phyloP scores from a whole-genome alignment of 2,329 filamentous ascomycete species.

The Aspergillus novoparasiticus region DNA sequence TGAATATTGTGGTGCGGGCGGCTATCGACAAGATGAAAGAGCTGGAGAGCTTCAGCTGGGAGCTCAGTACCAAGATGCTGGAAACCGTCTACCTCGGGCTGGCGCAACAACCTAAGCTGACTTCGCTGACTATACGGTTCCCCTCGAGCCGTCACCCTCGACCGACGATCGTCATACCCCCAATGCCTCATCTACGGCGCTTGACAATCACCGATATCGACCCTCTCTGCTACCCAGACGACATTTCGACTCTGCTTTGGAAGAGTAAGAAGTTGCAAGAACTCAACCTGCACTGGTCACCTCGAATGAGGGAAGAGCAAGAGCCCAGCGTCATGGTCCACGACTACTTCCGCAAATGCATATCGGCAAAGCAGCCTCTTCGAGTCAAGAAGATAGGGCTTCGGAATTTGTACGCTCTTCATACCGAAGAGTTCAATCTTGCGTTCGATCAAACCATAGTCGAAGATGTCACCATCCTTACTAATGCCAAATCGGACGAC shows the following conservation, averaged over 20 bases:
- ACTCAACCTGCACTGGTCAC: conserved; percentile 62
- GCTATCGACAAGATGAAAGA: conserved; percentile 62
- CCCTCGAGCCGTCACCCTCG: conserved; percentile 59
- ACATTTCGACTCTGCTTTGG: conserved; percentile 58
- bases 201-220: conserved; percentile 63
- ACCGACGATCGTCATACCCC: conserved; percentile 58
- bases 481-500: conserved; percentile 51
- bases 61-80: conserved; percentile 62
- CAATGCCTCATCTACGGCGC: conserved; percentile 57
- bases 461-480: conserved; percentile 57
- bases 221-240: conserved; percentile 65
- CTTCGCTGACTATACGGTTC: conserved; percentile 58
- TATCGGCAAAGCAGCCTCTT: conserved; percentile 50
- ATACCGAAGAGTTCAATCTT: conserved; percentile 50
- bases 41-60: conserved; percentile 61
- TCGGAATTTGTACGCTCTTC: conserved; percentile 61
- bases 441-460: conserved; percentile 46
- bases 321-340: conserved; percentile 60
- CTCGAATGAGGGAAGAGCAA: conserved; percentile 61
- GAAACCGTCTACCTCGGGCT: conserved; percentile 62
- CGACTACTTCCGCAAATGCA: conserved; percentile 59
- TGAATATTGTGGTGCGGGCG: conserved; percentile 62
- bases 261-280: conserved; percentile 58
- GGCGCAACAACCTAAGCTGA: conserved; percentile 52
- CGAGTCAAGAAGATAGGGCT: conserved; percentile 54